Evolutionary conservation across 2,329 filamentous ascomycete species (phyloP), one percentile per base, ranked within the genome.

Genomic region (Elsinoe batatas): DNA sequence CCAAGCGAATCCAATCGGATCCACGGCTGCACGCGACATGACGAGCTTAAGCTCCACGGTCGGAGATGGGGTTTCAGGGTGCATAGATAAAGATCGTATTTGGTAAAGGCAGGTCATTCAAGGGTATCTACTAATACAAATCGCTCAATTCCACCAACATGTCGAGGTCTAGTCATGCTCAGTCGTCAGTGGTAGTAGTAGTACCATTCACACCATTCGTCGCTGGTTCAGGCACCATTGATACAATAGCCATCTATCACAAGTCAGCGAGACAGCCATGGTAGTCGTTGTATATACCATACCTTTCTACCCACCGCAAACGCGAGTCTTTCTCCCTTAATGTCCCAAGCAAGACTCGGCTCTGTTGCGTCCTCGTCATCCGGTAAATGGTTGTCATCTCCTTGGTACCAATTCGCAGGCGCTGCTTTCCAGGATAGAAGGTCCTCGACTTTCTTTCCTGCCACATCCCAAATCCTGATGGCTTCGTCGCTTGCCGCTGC

Each of bases 271-370:
- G 26, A 30, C 10, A 26, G 5, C 35, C 8, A 30, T 17, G 17
- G 42, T 10, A 32, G 13, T 36, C 22, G 11, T 15, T 10, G 15
- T 22, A 35, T 38, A 37, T 26, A 17, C 57, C 57, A 47, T 54
- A 58, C 51, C 32, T 54, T 54, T 36, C 53, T 50, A 11, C 71
- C 72, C 57, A 76, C 70, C 22, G 73, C 74, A 62, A 77, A 76
- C 1, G 73, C 75, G 56, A 80, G 67, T 61, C 72, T 76, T 61
- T 75, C 75, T n/a, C 77, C 76, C 63, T 79, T 74, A 11, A 69
- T 69, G 63, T 78, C 77, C 78, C 78, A 80, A 30, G 70, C 71
- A 53, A 80, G 65, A 58, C 63, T 68, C 7, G 67, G 68, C 58
- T 68, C 64, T 12, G 54, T 51, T 37, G 58, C 58, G 43, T 35